Percentiles rank a stretch among this genome's conserved stretches.
Evolutionary conservation across 495 filamentous ascomycete genomes (phyloP).

Genomic region (Symbiotaphrina buchneri): DNA sequence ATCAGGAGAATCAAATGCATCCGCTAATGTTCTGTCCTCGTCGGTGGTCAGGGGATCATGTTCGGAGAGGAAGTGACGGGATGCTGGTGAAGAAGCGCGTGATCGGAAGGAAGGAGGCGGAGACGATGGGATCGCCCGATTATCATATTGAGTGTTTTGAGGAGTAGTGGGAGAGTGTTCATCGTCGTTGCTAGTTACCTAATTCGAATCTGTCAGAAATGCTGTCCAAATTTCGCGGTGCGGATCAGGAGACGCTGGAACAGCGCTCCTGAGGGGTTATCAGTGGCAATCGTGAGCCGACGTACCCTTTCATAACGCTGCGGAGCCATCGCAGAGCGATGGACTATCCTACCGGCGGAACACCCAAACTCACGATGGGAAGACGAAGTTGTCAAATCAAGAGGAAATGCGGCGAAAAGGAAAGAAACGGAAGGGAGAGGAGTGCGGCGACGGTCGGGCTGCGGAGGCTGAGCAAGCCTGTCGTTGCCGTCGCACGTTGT

Average conservation of each 20-base stretch:
- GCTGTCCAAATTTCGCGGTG: conserved; percentile 1
- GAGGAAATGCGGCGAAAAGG: neutral
- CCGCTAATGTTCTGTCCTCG: conserved; percentile 58
- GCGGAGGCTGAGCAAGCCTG: no score
- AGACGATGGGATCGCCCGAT: conserved; percentile 43
- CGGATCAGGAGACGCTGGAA: conserved; percentile 11
- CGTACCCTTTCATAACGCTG: conserved; percentile 75
- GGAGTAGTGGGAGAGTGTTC: conserved; percentile 16
- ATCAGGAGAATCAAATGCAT: conserved; percentile 53
- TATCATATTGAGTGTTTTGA: conserved; percentile 12
- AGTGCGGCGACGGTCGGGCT: neutral
- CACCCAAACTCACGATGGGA: neutral
- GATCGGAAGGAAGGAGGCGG: conserved; percentile 91
- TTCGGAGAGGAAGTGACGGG: conserved; percentile 25
- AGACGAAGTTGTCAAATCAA: neutral
- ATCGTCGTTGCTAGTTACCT: conserved; percentile 24
- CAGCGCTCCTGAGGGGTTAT: neutral
- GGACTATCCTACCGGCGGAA: conserved; percentile 11
- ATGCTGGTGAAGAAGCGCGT: conserved; percentile 47
- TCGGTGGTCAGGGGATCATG: conserved; percentile 28
- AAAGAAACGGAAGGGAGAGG: neutral
- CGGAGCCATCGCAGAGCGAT: conserved; percentile 53
- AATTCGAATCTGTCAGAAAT: no score
- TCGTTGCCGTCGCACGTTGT: no score
- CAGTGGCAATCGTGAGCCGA: conserved; percentile 6